Conservation (phyloP, 106 monocot species). For the Dioscorea alata region DNA sequence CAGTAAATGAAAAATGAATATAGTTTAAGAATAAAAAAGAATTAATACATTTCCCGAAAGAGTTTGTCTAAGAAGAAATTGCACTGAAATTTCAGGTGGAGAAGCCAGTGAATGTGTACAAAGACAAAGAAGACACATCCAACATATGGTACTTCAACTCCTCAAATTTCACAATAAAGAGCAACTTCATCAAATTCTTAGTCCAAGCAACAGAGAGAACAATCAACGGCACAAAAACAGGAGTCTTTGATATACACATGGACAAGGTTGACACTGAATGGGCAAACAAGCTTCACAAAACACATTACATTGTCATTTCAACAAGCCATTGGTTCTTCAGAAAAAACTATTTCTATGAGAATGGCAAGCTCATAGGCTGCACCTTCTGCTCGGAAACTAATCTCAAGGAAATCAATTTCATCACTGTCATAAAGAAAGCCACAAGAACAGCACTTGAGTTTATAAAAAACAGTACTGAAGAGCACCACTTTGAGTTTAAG, state of each 20-base stretch:
- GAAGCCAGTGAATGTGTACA: conserved; percentile 24
- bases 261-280: conserved; percentile 43
- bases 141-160: conserved; percentile 45
- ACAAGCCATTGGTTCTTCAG: conserved; percentile 66
- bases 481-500: neutral
- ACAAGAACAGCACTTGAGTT: conserved; percentile 29
- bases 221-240: conserved; percentile 33
- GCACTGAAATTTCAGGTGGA: conserved; percentile 29
- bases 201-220: conserved; percentile 28
- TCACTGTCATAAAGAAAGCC: conserved; percentile 17
- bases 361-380: conserved; percentile 36
- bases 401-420: conserved; percentile 9
- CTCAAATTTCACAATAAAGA: conserved; percentile 48
- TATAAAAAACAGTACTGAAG: conserved; percentile 5
- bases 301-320: conserved; percentile 48
- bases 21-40: too few relatives aligned
- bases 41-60: too few relatives aligned
- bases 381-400: conserved; percentile 40
- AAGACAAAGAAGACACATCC: conserved; percentile 32
- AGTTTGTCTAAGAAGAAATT: too few relatives aligned
- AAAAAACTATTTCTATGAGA: conserved; percentile 38
- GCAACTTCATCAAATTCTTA: conserved; percentile 46
- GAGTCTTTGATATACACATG: conserved; percentile 33
- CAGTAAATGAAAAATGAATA: too few relatives aligned
- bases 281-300: conserved; percentile 19